Percentiles rank a stretch among this genome's conserved stretches.
These are phyloP conservation scores for Aspergillus homomorphus DNA, from an alignment of 495 filamentous ascomycete genomes.

Conservation along the genomic window DNA sequence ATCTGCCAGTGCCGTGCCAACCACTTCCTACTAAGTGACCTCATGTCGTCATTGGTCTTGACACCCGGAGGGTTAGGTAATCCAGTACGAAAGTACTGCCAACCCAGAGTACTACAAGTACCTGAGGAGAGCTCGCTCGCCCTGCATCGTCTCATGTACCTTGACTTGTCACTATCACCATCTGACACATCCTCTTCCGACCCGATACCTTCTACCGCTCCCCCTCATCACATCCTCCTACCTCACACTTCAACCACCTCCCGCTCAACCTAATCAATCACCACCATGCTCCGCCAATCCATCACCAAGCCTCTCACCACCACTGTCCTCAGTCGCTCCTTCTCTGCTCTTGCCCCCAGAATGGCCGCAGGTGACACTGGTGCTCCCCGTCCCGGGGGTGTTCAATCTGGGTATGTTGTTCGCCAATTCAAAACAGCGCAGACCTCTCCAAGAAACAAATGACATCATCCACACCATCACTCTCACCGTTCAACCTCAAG, in stretches of 20 bases:
- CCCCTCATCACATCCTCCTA: constrained; percentile 4
- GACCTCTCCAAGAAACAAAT: constrained; percentile 7
- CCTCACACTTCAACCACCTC: constrained; percentile 11
- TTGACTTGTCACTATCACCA: constrained; percentile 1
- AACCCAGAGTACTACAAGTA: constrained; percentile 5
- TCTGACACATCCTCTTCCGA: constrained; percentile 4
- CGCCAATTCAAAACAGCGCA: neutral
- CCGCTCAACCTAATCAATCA: constrained; percentile 10
- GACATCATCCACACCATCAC: constrained; percentile 14
- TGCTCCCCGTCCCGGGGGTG: constrained; percentile 47
- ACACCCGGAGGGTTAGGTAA: constrained; percentile 5
- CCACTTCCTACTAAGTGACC: constrained; percentile 9
- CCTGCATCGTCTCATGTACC: constrained; percentile 4
- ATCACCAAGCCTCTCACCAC: constrained; percentile 56
- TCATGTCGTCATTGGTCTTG: constrained; percentile 25
- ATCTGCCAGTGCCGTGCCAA: constrained; percentile 1
- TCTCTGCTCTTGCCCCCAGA: constrained; percentile 59
- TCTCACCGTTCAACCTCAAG: neutral
- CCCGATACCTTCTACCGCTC: constrained; percentile 2
- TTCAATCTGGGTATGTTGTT: constrained; percentile 31
- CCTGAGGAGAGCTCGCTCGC: neutral
- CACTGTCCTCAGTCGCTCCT: constrained; percentile 53
- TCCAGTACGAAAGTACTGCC: constrained; percentile 1
- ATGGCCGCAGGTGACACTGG: constrained; percentile 71
- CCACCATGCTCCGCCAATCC: constrained; percentile 65